Conservation (phyloP, 2,329 filamentous ascomycete species). For the Periconia sp. region DNA sequence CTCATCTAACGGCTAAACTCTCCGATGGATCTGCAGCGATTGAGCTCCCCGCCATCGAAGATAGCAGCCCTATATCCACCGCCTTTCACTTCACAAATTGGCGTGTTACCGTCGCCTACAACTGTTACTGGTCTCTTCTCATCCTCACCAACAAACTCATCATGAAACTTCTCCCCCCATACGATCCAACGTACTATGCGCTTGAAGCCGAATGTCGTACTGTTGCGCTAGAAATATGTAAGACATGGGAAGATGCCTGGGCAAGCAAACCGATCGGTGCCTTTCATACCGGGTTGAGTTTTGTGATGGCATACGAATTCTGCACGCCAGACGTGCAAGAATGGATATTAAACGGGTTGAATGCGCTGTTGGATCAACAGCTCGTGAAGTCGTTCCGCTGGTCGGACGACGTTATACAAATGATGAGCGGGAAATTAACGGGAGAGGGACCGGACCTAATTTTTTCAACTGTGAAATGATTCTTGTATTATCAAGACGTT, state of each 20-base stretch:
- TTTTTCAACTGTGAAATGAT: slow-evolving; percentile 22
- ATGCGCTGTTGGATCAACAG: slow-evolving; percentile 35
- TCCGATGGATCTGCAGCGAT: slow-evolving; percentile 25
- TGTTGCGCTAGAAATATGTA: slow-evolving; percentile 38
- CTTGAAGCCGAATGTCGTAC: slow-evolving; percentile 35
- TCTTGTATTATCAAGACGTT: too few species aligned
- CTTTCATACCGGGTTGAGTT: slow-evolving; percentile 38
- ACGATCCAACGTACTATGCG: slow-evolving; percentile 22
- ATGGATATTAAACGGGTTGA: slow-evolving; percentile 36
- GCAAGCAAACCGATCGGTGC: slow-evolving; percentile 38
- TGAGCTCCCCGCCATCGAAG: slow-evolving; percentile 25
- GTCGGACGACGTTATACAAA: slow-evolving; percentile 30
- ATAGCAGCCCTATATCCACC: slow-evolving; percentile 24
- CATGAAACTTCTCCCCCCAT: slow-evolving; percentile 33
- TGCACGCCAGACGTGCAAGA: slow-evolving; percentile 28
- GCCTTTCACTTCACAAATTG: slow-evolving; percentile 37
- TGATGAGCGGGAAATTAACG: slow-evolving; percentile 33
- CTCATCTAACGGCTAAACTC: slow-evolving; percentile 28
- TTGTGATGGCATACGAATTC: slow-evolving; percentile 41
- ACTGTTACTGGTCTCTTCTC: slow-evolving; percentile 38
- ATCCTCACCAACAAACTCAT: slow-evolving; percentile 39
- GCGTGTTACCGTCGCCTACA: slow-evolving; percentile 39
- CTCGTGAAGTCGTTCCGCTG: slow-evolving; percentile 34
- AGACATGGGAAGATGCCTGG: slow-evolving; percentile 44
- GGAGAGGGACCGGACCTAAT: slow-evolving; percentile 32